Evolutionary conservation across 331 rosid genomes (phyloP), one percentile per base, ranked within the genome.

Genomic region (Arachis monticola): DNA sequence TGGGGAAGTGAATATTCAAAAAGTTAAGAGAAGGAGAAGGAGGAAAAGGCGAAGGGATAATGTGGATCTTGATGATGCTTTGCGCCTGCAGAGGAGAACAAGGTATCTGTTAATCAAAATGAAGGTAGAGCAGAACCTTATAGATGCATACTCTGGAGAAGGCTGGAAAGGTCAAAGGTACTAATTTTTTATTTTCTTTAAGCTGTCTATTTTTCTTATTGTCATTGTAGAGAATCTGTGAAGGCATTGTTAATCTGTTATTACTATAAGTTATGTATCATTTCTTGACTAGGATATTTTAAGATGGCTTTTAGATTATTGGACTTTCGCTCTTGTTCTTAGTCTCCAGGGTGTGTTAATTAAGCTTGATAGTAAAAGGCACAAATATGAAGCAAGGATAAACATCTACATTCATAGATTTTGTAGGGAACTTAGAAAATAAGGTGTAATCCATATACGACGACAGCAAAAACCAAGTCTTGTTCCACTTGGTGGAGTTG

Each of bases 121-220:
- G 83, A 93, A 89, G 85, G 82, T 83, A 70, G 98, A 93, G 85
- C 98, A 93, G 89, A 93, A 89, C 88, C 96, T 93, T 59, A 89
- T 93, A 51, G 98, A 93, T 85, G 98, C 98, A 72, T 93, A 93
- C 90, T 85, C 98, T 53, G 91, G 88, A 55, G 98, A 93, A 85
- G 98, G 98, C 77, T 93, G 98, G 98, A 93, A 91, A 74, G 98
- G 98, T 74, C 96, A 91, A 70, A 93, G 98, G 98, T 93, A 85
- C 47, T 74, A 52, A 64, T 14, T 46, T 35, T 35, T 2, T 53
- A 2, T 47, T 47, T 47, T 47, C 12, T 10, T 47, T 10, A 35
- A 35, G 2, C 38, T 35, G 11, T 70, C 30, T 8, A 13, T 60
- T 14, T 9, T 35, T 55, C 65, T 35, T 35, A n/a, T n/a, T n/a